Base-by-base conservation (phyloP, 306 rosid genomes). In the Trichosanthes cucumerina region DNA sequence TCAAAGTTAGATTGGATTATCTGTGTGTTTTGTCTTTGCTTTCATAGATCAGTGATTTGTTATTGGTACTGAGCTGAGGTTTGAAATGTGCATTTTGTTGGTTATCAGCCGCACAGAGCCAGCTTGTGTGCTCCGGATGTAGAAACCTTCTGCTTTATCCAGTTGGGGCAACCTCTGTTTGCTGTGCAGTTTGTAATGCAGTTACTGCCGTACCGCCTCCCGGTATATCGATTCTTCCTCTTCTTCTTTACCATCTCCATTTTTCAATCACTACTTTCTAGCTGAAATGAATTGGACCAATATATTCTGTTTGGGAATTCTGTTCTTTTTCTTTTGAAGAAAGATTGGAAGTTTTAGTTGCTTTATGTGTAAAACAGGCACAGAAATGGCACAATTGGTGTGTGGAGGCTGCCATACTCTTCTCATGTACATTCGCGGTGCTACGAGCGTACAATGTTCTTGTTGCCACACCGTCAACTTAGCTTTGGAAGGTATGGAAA, bases 331-430 rank as follows among this genome's bases (percentile, higher is more conserved):
- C 21, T 79, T 69, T 58, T 12, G 26, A 44, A 19, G 50, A 24
- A 59, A 24, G 28, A 39, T 26, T 54, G 68, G 15, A 16, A 21
- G 2, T 57, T 68, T 75, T 18, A 54, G 72, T 66, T 23, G 9
- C 28, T 47, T 14, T 9, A 57, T 60, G 76, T 70, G 9, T 81
- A 26, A 65, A 41, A 47, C 86, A 95, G 99, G 99, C 83, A 95
- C 99, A 68, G 97, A 95, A 91, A 92, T 92, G 99, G 99, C 99
- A n/a, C 99, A 95, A 86, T 84, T 95, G 84, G 92, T 95, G 39
- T 95, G 99, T 50, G 97, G 93, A 82, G 98, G 97, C 76, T 92
- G 99, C 93, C 99, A 92, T 80, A 96, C 98, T 75, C 82, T 96
- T 59, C 99, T 96, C 69, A 96, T 96, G 99, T 96, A 92, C 87